phyloP scores from a whole-genome alignment of 768 basidiomycete genomes.

The Amanita rimosa region DNA sequence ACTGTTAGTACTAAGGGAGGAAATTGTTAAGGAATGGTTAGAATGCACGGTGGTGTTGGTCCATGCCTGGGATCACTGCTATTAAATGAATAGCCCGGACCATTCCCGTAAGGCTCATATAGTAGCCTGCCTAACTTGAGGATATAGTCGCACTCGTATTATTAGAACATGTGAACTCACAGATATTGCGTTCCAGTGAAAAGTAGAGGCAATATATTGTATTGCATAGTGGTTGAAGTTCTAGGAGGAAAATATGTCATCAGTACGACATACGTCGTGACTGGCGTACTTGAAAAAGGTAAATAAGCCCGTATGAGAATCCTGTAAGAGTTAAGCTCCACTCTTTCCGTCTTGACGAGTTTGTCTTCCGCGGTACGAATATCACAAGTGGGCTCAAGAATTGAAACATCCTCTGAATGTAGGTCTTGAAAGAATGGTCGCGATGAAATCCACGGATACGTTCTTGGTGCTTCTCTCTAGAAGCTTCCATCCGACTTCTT shows the following conservation, averaged over 20 bases:
- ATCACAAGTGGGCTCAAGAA: constrained; percentile 68
- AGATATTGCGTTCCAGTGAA: constrained; percentile 56
- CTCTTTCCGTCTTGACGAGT: constrained; percentile 26
- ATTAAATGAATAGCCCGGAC: constrained; percentile 45
- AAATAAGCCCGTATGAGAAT: constrained; percentile 35
- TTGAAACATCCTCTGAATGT: constrained; percentile 33
- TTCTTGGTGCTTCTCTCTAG: constrained; percentile 23
- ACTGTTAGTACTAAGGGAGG: constrained; percentile 37
- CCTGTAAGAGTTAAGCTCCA: constrained; percentile 58
- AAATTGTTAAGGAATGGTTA: not conserved
- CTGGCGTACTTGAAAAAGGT: constrained; percentile 33
- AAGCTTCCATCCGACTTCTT: constrained; percentile 31
- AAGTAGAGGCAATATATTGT: constrained; percentile 51
- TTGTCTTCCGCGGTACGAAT: constrained; percentile 42
- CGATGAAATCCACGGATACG: constrained; percentile 15
- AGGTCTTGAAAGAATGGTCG: constrained; percentile 11
- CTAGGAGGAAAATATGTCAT: constrained; percentile 13
- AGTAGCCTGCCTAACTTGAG: constrained; percentile 58
- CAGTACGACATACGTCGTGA: not conserved
- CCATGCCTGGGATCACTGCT: constrained; percentile 49
- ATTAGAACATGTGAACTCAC: constrained; percentile 22
- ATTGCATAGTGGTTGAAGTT: constrained; percentile 50
- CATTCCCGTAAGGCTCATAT: constrained; percentile 42
- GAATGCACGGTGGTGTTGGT: not conserved
- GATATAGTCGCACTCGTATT: not conserved